Conservation (phyloP, 768 basidiomycete genomes). For the Dioszegia hungarica region DNA sequence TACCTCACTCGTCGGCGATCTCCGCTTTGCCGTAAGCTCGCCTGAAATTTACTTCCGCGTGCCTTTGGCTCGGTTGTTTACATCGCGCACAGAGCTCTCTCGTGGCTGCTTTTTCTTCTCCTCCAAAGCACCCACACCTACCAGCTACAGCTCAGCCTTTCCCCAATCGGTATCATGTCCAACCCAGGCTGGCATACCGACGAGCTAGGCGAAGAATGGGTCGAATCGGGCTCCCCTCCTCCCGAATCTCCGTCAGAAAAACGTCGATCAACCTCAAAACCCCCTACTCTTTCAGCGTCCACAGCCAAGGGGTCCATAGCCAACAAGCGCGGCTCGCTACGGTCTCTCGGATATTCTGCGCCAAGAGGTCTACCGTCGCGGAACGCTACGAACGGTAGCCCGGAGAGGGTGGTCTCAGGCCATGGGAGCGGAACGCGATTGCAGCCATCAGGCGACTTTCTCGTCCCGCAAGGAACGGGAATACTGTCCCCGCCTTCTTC, state of each 20-base stretch:
- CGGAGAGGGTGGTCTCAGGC: constrained; percentile 31
- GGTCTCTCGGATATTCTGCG: constrained; percentile 33
- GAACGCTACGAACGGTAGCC: background rate
- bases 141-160: background rate
- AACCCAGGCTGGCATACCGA: constrained; percentile 55
- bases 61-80: constrained; percentile 15
- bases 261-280: constrained; percentile 49
- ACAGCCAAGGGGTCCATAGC: constrained; percentile 18
- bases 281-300: constrained; percentile 56
- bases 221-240: constrained; percentile 53
- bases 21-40: background rate
- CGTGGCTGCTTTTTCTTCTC: constrained; percentile 12
- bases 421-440: constrained; percentile 27
- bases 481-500: constrained; percentile 31
- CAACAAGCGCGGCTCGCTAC: constrained; percentile 37
- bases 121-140: background rate
- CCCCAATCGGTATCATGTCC: constrained; percentile 3
- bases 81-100: background rate
- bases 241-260: constrained; percentile 48
- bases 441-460: constrained; percentile 11
- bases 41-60: background rate
- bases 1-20: background rate
- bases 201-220: constrained; percentile 88
- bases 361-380: constrained; percentile 28
- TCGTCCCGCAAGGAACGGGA: constrained; percentile 8